Percentiles rank a stretch among this genome's conserved stretches.
Conservation (phyloP, 1,139 yeast genomes). For the Hansenula anomala region DNA sequence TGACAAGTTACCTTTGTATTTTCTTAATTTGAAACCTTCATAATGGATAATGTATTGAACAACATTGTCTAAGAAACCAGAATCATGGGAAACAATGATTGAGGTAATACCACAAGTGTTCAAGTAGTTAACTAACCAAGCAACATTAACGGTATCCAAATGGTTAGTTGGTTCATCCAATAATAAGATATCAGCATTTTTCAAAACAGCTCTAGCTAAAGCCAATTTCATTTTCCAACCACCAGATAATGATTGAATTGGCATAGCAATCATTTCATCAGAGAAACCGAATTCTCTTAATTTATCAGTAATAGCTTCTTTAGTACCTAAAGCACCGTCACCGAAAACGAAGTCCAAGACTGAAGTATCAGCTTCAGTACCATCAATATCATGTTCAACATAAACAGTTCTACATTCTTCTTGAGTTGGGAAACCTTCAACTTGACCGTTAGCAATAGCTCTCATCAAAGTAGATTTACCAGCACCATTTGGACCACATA, state of each 20-base stretch:
- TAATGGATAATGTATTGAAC: constrained; percentile 98
- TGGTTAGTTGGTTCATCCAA: constrained; percentile 99
- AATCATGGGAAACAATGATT: constrained; percentile 97
- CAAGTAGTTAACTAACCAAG: constrained; percentile 99
- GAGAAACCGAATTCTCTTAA: constrained; percentile 88
- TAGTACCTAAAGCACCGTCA: constrained; percentile 79
- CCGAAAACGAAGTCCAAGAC: constrained; percentile 84
- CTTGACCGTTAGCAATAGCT: constrained; percentile 99
- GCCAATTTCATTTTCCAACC: constrained; percentile 99
- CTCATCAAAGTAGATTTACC: constrained; percentile 99
- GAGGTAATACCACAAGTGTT: constrained; percentile 97
- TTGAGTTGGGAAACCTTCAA: constrained; percentile 99
- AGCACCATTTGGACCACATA: constrained; percentile 99
- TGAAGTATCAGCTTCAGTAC: constrained; percentile 93
- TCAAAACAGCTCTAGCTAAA: constrained; percentile 97
- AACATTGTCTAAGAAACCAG: constrained; percentile 98
- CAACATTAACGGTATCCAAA: constrained; percentile 98
- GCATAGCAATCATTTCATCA: constrained; percentile 87
- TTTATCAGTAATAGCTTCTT: constrained; percentile 63
- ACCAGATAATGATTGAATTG: constrained; percentile 96
- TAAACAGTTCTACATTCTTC: constrained; percentile 98
- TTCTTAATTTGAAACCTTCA: constrained; percentile 99
- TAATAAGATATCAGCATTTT: constrained; percentile 96
- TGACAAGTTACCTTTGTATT: constrained; percentile 98
- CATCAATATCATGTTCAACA: constrained; percentile 99